Evolutionary conservation across 306 rosid species (phyloP), one percentile per base, ranked within the genome.

Genomic region (Dicorynia guianensis): DNA sequence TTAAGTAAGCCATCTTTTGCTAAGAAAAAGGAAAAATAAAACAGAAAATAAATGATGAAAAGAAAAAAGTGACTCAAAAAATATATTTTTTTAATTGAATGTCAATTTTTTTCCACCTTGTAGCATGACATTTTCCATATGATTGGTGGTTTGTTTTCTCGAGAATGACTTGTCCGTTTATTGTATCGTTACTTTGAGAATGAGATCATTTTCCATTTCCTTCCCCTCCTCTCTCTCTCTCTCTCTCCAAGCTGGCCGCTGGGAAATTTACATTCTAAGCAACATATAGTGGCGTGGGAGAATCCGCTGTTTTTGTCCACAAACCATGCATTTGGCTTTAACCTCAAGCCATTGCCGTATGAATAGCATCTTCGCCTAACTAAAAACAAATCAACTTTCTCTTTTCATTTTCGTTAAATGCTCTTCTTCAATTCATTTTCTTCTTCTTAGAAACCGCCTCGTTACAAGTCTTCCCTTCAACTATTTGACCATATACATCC

Each of bases 401-500:
- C 3, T 19, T 18, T 58, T 11, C 1, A 1, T 25, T 25, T 2
- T 46, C 13, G 43, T 13, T 40, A 7, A 55, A 25, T 25, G 30
- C 30, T 25, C 30, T 25, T 25, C 38, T 70, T 39, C 17, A 55
- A 7, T 18, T 69, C 18, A 52, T 18, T 52, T 68, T 34, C 44
- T 50, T 50, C 58, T 47, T 35, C 46, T 68, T 0, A n/a, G 14
- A 12, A 67, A 49, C 34, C n/a, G 15, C 47, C 13, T 18, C 1
- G 20, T 30, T 30, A 5, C 13, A 46, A 48, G 58, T 48, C 33
- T 47, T 67, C 43, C 44, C 2, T 44, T 48, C 13, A 11, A 46
- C 57, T 48, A n/a, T 67, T 68, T 68, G 73, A 50, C 61, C 17
- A 67, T 11, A 20, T 47, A 33, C 25, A 18, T 18, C 14, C 18